Percentiles rank a stretch among this genome's conserved stretches.
phyloP scores from a whole-genome alignment of 2,329 filamentous ascomycete genomes.

The Helicocarpus griseus region DNA sequence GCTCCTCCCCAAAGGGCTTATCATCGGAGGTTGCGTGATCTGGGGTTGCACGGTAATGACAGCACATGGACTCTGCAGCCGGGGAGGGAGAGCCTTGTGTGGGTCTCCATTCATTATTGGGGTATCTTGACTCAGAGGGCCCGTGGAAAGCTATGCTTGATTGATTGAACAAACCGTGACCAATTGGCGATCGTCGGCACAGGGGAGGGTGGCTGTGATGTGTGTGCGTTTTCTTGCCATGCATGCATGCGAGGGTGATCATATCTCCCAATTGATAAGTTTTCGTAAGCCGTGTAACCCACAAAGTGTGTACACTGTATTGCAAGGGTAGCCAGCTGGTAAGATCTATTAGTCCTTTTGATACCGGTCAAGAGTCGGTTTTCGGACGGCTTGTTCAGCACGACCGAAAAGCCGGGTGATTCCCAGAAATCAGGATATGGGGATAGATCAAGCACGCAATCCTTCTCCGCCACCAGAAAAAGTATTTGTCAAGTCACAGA shows the following conservation, averaged over 20 bases:
- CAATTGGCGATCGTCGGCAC: neutral
- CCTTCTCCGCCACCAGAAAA: too few species aligned
- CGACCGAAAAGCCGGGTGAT: too few species aligned
- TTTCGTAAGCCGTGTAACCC: neutral
- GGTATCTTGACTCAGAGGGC: neutral
- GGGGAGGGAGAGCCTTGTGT: neutral
- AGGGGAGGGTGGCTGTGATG: neutral
- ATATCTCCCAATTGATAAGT: neutral
- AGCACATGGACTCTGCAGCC: neutral
- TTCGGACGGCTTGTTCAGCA: too few species aligned
- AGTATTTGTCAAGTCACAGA: too few species aligned
- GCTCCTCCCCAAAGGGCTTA: too few species aligned
- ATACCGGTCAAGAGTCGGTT: too few species aligned
- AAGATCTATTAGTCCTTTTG: too few species aligned
- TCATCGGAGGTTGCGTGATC: too few species aligned
- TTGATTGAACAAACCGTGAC: neutral
- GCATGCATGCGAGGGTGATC: conserved; percentile 4
- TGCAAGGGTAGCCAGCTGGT: neutral
- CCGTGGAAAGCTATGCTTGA: neutral
- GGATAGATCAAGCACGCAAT: too few species aligned
- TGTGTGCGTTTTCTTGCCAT: neutral
- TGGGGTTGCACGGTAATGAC: neutral
- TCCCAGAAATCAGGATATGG: too few species aligned
- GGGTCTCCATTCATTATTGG: neutral
- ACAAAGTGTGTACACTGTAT: neutral